Evolutionary conservation across 1,284 basidiomycete genomes (phyloP), one percentile per base, ranked within the genome.

Genomic region (Entoloma clypeatum): DNA sequence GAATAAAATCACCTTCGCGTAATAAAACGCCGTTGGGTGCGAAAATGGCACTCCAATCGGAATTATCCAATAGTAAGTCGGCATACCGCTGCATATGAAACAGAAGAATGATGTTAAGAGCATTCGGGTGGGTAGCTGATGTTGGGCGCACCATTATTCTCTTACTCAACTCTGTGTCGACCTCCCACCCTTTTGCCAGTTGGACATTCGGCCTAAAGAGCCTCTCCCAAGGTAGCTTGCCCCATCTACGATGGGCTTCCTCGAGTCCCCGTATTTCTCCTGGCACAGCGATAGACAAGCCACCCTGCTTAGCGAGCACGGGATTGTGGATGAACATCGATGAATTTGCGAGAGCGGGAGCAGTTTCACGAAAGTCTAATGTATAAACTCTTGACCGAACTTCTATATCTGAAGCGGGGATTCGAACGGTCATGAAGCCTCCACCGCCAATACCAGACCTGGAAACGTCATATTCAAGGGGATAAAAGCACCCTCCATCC

Each of bases 401-500:
- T 28, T 67, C 66, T 1, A 65, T 50, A 26, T 57, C 54, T 4
- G 57, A 50, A 5, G 77, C 72, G 5, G 92, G 89, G 6, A 93
- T 68, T 14, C 91, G 82, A 30, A 97, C 74, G 22, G 85, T 82
- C 82, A 95, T 91, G 59, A 94, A 93, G 0, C 93, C 93, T 19
- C 92, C 93, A 1, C 92, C 92, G 14, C 91, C 92, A 36, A 96
- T 87, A 2, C 92, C 86, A 10, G 86, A 84, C 4, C 86, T 88
- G 30, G 8, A 43, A 19, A 13, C n/a, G n/a, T n/a, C n/a, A n/a
- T n/a, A n/a, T n/a, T n/a, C n/a, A n/a, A n/a, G n/a, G n/a, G n/a
- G n/a, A n/a, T n/a, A n/a, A n/a, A n/a, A n/a, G n/a, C n/a, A n/a
- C n/a, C n/a, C n/a, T n/a, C n/a, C 31, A 24, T 13, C 28, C 29